Conservation (phyloP, 371 early-diverging fungal species). For the Capillidium rhysosporum region DNA sequence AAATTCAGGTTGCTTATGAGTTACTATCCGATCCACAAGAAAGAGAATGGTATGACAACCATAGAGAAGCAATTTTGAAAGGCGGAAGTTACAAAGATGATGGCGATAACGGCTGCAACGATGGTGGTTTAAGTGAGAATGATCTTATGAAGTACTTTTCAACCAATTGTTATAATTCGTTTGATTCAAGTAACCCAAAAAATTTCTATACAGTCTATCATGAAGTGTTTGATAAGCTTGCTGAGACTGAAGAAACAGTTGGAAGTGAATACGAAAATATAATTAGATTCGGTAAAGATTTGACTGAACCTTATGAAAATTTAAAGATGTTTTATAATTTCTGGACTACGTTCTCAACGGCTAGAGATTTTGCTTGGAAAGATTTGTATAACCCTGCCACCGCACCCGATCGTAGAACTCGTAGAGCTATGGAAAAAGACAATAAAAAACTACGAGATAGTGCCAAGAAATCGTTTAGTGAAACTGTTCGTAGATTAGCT, state of each 20-base stretch:
- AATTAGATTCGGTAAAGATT: constrained; percentile 12
- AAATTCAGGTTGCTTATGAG: constrained; percentile 82
- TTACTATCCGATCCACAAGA: constrained; percentile 72
- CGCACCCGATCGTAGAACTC: constrained; percentile 57
- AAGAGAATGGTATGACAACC: constrained; percentile 78
- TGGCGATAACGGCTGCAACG: constrained; percentile 11
- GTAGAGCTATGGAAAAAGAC: constrained; percentile 79
- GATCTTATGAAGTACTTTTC: constrained; percentile 11
- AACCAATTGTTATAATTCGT: constrained; percentile 22
- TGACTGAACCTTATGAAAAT: not conserved
- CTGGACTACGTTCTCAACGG: constrained; percentile 53
- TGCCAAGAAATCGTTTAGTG: constrained; percentile 67
- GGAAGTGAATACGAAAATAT: constrained; percentile 15
- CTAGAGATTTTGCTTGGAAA: constrained; percentile 71
- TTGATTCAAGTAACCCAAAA: constrained; percentile 37
- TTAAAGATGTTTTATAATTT: constrained; percentile 42
- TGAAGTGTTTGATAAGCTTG: constrained; percentile 61
- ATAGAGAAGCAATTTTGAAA: constrained; percentile 58
- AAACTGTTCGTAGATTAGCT: constrained; percentile 41
- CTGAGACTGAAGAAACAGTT: constrained; percentile 21
- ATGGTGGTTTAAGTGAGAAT: constrained; percentile 10
- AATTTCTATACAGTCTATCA: constrained; percentile 72
- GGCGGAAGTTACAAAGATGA: constrained; percentile 24
- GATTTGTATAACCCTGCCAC: constrained; percentile 72
- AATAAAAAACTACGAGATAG: constrained; percentile 69